Conservation (phyloP, 768 basidiomycete species). For the Trametes villosa region DNA sequence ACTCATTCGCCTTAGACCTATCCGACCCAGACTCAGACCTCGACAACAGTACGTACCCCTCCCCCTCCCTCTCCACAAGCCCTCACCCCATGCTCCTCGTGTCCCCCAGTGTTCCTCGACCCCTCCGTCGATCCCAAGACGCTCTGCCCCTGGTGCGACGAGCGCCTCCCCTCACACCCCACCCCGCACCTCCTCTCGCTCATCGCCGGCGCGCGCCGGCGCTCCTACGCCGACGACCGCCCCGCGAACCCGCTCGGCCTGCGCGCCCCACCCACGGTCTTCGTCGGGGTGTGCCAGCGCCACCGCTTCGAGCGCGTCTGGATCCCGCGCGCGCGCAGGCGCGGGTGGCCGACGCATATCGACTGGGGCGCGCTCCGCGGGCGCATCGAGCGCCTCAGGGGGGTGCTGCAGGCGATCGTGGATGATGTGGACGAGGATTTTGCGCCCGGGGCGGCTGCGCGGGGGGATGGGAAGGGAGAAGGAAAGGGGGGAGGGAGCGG, state of each 20-base stretch:
- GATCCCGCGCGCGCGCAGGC: conserved; percentile 68
- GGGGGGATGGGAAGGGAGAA: conserved; percentile 11
- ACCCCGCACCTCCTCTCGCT: conserved; percentile 62
- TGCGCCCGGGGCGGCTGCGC: not conserved
- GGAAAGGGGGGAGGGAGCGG: no score
- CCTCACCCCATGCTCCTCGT: not conserved
- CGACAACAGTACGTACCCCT: conserved; percentile 28
- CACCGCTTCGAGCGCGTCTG: conserved; percentile 78
- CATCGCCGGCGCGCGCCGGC: conserved; percentile 52
- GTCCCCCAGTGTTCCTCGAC: conserved; percentile 53
- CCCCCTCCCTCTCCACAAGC: not conserved
- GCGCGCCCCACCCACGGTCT: conserved; percentile 52
- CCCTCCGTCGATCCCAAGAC: conserved; percentile 62
- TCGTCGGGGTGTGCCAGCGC: conserved; percentile 72
- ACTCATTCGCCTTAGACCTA: conserved; percentile 19
- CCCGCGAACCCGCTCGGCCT: conserved; percentile 72
- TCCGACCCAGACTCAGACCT: conserved; percentile 21
- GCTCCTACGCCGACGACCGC: conserved; percentile 65
- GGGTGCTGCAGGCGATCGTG: conserved; percentile 53
- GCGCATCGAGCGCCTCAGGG: conserved; percentile 58
- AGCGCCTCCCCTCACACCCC: conserved; percentile 61
- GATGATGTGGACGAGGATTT: conserved; percentile 45
- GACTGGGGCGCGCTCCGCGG: conserved; percentile 60
- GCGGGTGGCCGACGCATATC: conserved; percentile 79
- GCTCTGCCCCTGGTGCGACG: conserved; percentile 84